A percentile compares a stretch with the other conserved stretches of the same genome.
These are phyloP conservation scores for Trichodelitschia bisporula DNA, from an alignment of 495 filamentous ascomycete genomes.

Conservation along the genomic window DNA sequence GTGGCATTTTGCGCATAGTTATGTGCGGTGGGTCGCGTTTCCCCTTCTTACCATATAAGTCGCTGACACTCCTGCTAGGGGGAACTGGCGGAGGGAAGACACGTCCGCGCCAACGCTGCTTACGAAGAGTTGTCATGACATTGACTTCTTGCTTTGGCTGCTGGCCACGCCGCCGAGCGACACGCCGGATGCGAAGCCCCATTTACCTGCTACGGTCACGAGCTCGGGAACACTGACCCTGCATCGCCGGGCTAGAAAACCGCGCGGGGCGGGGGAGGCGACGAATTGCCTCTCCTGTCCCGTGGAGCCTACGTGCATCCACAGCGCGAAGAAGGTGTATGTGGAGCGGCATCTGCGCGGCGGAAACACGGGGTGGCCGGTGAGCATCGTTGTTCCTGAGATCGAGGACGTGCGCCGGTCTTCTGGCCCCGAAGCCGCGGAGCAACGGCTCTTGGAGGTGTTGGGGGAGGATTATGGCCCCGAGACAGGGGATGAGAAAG, in stretches of 20 bases:
- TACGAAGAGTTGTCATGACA: constrained; percentile 87
- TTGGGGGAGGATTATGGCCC: constrained; percentile 45
- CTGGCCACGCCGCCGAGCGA: constrained; percentile 33
- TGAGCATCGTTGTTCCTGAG: constrained; percentile 70
- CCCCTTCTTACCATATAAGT: background rate
- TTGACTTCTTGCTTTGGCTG: constrained; percentile 80
- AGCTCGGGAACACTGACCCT: constrained; percentile 50
- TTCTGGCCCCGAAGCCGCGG: constrained; percentile 16
- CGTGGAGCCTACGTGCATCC: constrained; percentile 46
- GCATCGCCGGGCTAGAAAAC: constrained; percentile 52
- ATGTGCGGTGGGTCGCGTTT: constrained; percentile 35
- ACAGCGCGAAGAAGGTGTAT: constrained; percentile 67
- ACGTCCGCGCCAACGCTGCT: constrained; percentile 51
- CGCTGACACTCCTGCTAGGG: constrained; percentile 17
- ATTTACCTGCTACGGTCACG: constrained; percentile 47
- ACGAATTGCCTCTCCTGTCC: constrained; percentile 79
- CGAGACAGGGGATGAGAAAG: constrained; percentile 22
- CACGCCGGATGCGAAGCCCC: constrained; percentile 20
- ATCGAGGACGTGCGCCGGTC: constrained; percentile 43
- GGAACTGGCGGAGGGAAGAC: constrained; percentile 74
- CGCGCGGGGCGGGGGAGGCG: constrained; percentile 38
- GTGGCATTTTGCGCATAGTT: constrained; percentile 91
- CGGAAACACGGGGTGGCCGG: constrained; percentile 50
- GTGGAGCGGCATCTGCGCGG: constrained; percentile 27
- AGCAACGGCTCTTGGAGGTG: constrained; percentile 21